Percentiles rank a stretch among this genome's conserved stretches.
phyloP scores from a whole-genome alignment of 129 eudicot genomes.

The Artemisia tridentata region DNA sequence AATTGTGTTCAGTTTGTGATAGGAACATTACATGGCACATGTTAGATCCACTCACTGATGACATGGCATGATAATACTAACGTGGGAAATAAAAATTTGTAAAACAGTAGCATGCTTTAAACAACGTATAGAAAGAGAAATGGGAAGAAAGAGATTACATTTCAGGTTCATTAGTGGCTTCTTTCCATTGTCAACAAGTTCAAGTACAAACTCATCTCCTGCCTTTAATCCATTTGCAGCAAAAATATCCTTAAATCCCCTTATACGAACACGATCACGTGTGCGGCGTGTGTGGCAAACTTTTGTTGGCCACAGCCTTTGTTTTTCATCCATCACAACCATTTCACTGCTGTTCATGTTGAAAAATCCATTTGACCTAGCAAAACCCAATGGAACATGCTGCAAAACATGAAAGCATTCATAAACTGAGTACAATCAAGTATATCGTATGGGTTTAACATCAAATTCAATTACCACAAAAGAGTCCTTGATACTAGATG shows the following conservation, averaged over 20 bases:
- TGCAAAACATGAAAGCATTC: constrained; percentile 8
- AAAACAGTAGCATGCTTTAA: too few species aligned
- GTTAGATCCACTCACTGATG: too few species aligned
- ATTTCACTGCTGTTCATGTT: constrained; percentile 20
- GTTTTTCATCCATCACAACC: constrained; percentile 27
- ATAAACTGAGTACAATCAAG: neutral
- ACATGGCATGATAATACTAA: too few species aligned
- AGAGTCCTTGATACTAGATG: neutral
- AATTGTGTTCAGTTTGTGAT: too few species aligned
- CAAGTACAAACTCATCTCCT: constrained; percentile 32
- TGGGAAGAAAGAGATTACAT: too few species aligned
- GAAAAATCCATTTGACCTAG: constrained; percentile 7
- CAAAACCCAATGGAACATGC: constrained; percentile 30
- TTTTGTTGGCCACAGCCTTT: constrained; percentile 24
- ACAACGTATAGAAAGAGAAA: too few species aligned
- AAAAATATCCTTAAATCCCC: neutral
- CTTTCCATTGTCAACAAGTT: constrained; percentile 21
- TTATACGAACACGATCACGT: neutral
- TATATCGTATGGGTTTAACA: neutral
- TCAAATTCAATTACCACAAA: constrained; percentile 15
- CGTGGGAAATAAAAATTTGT: too few species aligned
- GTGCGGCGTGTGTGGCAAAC: neutral
- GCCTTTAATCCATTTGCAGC: constrained; percentile 24
- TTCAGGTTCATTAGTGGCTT: neutral
- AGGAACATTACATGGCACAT: too few species aligned